Evolutionary conservation across 768 basidiomycete genomes (phyloP), one percentile per base, ranked within the genome.

Genomic region (Lepiota brunneoincarnata): DNA sequence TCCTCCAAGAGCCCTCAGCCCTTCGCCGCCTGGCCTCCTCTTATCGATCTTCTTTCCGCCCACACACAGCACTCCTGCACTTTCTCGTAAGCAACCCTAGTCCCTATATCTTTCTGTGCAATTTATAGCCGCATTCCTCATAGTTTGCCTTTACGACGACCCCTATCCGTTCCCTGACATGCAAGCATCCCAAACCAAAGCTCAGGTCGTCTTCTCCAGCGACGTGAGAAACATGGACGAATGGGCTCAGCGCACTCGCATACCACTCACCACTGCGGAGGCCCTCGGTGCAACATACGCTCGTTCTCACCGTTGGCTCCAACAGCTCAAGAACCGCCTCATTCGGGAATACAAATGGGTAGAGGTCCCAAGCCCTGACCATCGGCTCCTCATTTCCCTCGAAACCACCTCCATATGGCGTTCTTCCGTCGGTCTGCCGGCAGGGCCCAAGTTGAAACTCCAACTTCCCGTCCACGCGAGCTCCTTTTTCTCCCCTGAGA

Each of bases 401-500:
- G 89, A 91, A 68, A 85, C 85, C 3, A 80, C 83, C 24, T 85
- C 86, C 53, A 89, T 88, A 15, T 88, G 86, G 83, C 85, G 87
- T 61, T 88, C 90, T 15, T 78, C 84, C 14, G 77, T 80, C 54
- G 87, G 87, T 59, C 77, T 91, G 41, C 89, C 90, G 6, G 86
- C 87, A 39, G 86, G 87, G 51, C 90, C 90, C 54, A 78, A 82
- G 63, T 73, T 89, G 61, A 83, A 77, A 42, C 74, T 91, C 6
- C 84, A 88, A 63, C 78, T 92, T 34, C 90, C 90, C 6, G 76
- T 84, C 54, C 83, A 91, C 58, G 89, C 90, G 36, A 86, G 84
- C 37, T 89, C 90, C 21, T 92, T 93, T 71, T 93, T 92, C 73
- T 87, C 86, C 45, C 89, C 89, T 10, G 88, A 92, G 66, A 75